A percentile compares a stretch with the other conserved stretches of the same genome.
Evolutionary conservation across 1,284 basidiomycete species (phyloP).

Genomic region (Moesziomyces aphidis): DNA sequence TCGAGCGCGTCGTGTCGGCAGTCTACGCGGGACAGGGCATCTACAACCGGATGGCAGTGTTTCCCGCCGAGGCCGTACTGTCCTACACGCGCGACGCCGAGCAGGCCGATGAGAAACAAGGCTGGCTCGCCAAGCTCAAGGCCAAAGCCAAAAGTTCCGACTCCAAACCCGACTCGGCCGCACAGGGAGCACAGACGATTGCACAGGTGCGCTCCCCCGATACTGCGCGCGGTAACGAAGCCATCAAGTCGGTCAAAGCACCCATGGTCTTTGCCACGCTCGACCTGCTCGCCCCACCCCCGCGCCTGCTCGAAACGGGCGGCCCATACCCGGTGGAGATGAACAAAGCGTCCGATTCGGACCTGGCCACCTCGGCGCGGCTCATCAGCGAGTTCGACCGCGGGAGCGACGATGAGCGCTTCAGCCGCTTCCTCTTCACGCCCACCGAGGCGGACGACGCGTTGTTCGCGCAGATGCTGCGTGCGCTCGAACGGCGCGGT

Average conservation of each 20-base stretch:
- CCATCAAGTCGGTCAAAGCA: conserved; percentile 9
- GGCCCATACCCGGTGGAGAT: conserved; percentile 46
- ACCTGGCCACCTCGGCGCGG: conserved; percentile 18
- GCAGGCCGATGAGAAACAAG: conserved; percentile 6
- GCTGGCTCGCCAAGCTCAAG: conserved; percentile 35
- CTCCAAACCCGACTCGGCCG: conserved; percentile 1
- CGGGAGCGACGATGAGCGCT: conserved; percentile 25
- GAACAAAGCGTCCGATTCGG: conserved; percentile 35
- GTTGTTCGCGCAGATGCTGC: conserved; percentile 28
- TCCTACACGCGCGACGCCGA: conserved; percentile 11
- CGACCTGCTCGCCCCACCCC: conserved; percentile 39
- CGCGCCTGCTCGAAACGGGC: conserved; percentile 28
- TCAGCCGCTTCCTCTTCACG: conserved; percentile 19
- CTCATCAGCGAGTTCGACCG: conserved; percentile 30
- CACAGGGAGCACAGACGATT: not conserved
- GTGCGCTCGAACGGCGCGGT: conserved; percentile 31
- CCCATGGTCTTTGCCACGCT: conserved; percentile 43
- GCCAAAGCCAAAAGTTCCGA: conserved; percentile 10
- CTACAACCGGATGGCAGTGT: conserved; percentile 18
- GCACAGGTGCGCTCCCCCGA: conserved; percentile 14
- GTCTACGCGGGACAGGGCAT: conserved; percentile 26
- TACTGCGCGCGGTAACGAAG: not conserved
- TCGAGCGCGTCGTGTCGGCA: conserved; percentile 29
- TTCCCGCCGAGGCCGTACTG: conserved; percentile 37
- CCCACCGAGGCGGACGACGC: conserved; percentile 8